These are phyloP conservation scores for Phytophthora colocasiae DNA, from an alignment of 352 stramenopile species.

Conservation along the genomic window DNA sequence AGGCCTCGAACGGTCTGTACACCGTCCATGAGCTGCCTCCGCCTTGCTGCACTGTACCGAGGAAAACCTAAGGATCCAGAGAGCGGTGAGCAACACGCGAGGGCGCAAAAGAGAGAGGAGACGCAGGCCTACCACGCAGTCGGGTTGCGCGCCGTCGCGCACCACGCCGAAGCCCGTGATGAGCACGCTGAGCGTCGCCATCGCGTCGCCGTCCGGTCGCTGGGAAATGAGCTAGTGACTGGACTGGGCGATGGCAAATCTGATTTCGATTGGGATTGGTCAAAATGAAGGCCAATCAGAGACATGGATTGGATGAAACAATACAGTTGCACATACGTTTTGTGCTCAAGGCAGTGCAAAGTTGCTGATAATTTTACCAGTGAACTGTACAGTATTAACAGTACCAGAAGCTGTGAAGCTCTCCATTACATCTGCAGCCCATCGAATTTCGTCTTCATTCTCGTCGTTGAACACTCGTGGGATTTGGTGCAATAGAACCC, in stretches of 20 bases:
- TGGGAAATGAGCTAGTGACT: constrained; percentile 33
- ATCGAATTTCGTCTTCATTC: constrained; percentile 9
- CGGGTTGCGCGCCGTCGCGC: constrained; percentile 55
- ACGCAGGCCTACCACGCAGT: constrained; percentile 51
- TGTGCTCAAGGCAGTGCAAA: no score
- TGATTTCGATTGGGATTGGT: constrained; percentile 14
- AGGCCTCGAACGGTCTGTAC: constrained; percentile 78
- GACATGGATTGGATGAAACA: no score
- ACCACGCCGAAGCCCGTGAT: constrained; percentile 80
- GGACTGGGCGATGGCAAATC: constrained; percentile 6
- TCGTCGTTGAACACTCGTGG: constrained; percentile 15
- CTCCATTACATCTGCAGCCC: no score
- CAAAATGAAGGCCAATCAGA: no score
- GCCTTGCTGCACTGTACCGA: constrained; percentile 79
- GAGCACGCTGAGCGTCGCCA: constrained; percentile 76
- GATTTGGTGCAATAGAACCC: constrained; percentile 4
- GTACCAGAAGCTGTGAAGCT: no score
- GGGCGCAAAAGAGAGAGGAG: background rate
- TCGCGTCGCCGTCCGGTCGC: constrained; percentile 12
- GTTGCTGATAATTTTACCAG: no score
- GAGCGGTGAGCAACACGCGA: constrained; percentile 5
- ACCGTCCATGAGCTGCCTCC: constrained; percentile 73
- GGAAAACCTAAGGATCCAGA: constrained; percentile 61
- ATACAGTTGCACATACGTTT: no score
- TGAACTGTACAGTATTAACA: no score